Conservation (phyloP, 2,329 filamentous ascomycete species). For the Apiospora sp. region DNA sequence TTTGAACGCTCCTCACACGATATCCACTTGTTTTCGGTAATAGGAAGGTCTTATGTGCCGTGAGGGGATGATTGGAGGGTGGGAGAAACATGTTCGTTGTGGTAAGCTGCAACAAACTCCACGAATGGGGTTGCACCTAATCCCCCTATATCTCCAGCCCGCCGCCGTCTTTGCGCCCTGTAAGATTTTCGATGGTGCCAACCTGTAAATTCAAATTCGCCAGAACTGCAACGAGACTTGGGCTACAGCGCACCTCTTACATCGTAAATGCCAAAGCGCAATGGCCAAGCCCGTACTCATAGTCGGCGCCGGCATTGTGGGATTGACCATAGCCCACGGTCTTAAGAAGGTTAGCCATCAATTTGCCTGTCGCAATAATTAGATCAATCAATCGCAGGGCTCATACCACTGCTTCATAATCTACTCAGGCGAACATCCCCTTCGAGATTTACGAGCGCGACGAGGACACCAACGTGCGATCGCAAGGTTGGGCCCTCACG, state of each 20-base stretch:
- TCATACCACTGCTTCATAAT: no score
- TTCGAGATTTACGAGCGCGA: constrained; percentile 27
- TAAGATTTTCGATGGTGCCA: neutral
- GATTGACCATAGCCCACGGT: constrained; percentile 47
- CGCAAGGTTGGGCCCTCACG: constrained; percentile 66
- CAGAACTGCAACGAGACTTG: neutral
- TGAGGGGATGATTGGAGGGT: no score
- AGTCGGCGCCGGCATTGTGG: constrained; percentile 48
- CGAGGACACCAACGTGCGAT: constrained; percentile 33
- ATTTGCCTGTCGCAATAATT: neutral
- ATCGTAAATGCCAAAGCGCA: neutral
- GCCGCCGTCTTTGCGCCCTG: neutral
- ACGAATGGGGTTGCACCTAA: neutral
- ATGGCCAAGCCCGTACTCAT: constrained; percentile 41
- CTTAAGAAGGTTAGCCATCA: constrained; percentile 40
- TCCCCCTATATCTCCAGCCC: neutral
- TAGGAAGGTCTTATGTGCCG: no score
- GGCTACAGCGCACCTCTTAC: neutral
- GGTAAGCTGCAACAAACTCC: neutral
- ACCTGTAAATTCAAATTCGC: neutral
- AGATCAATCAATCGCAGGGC: no score
- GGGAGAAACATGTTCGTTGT: no score
- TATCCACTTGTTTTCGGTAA: no score
- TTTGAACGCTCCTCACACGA: no score
- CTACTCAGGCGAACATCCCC: constrained; percentile 27